Evolutionary conservation across 2,329 filamentous ascomycete genomes (phyloP), one percentile per base, ranked within the genome.

Genomic region (Colletotrichum trifolii): DNA sequence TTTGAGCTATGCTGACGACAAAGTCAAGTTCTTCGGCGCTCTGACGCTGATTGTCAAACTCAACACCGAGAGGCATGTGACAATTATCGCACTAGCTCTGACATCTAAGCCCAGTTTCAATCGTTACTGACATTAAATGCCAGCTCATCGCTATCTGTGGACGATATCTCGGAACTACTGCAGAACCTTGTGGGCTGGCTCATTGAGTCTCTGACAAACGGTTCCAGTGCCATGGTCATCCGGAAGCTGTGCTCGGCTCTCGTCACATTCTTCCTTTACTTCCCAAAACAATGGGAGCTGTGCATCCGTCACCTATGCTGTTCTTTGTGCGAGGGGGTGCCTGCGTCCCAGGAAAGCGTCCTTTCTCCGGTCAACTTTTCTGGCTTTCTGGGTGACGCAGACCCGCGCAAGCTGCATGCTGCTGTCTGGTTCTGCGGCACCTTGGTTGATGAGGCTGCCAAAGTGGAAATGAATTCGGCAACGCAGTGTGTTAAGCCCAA

Each of bases 31-130:
- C 78, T 97, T 97, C 74, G 96, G 93, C 12, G 95, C 94, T 36
- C 84, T 97, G 64, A 98, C 95, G 0, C 91, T 97, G 69, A 96
- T 93, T 54, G 89, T 98, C 71, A 99, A 98, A 79, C 87, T 98
- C 64, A 97, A 98, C 75, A 91, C 90, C n/a, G 93, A 96, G 74
- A 93, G 89, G 91, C 68, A 82, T 72, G 11, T 36, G n/a, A 11
- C 42, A 40, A 36, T 59, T 39, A 7, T 36, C 10, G 13, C 43
- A 17, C 15, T 46, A 25, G 25, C 4, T 25, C 25, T 25, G 25
- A 33, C 4, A 33, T 15, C 25, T 15, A 61, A 53, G 64, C 72
- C 54, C 25, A 25, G 4, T 25, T 46, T 17, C 6, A n/a, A 8
- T n/a, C 43, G 11, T 9, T 46, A 25, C 43, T 46, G 43, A 46